Percentiles rank a stretch among this genome's conserved stretches.
Evolutionary conservation across 2,329 filamentous ascomycete genomes (phyloP).

Genomic region (Nemania sp.): DNA sequence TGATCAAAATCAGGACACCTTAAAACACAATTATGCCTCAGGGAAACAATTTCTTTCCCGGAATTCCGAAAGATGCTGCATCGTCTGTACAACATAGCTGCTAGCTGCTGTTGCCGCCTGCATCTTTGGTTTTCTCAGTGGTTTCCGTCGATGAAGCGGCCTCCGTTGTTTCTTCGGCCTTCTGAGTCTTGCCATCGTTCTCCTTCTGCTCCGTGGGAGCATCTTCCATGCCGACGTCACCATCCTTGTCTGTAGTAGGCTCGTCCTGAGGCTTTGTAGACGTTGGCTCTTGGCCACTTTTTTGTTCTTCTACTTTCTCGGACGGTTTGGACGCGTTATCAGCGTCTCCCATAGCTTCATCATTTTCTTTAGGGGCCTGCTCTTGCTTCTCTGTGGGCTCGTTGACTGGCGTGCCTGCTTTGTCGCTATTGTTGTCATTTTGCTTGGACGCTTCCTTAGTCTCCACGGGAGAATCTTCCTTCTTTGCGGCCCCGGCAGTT

Average conservation of each 20-base stretch:
- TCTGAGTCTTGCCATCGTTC: constrained; percentile 39
- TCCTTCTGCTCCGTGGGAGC: constrained; percentile 42
- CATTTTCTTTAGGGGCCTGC: constrained; percentile 25
- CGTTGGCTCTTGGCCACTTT: constrained; percentile 31
- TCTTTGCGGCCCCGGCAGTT: constrained; percentile 27
- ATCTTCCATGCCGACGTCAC: constrained; percentile 56
- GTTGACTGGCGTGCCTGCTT: constrained; percentile 16
- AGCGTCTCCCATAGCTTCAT: constrained; percentile 36
- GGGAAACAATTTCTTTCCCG: background rate
- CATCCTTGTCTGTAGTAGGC: constrained; percentile 49
- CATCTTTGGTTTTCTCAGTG: constrained; percentile 22
- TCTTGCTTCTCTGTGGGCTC: constrained; percentile 21
- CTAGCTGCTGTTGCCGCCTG: constrained; percentile 18
- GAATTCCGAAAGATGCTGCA: constrained; percentile 2
- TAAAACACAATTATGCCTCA: constrained; percentile 15
- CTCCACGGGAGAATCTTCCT: constrained; percentile 32
- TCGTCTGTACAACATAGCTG: background rate
- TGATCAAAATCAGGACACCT: constrained; percentile 19
- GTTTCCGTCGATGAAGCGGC: constrained; percentile 14
- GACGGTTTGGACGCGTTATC: constrained; percentile 21
- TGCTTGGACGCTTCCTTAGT: constrained; percentile 40
- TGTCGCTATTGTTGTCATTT: constrained; percentile 24
- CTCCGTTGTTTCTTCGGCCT: constrained; percentile 25
- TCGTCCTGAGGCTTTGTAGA: constrained; percentile 29
- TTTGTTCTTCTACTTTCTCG: constrained; percentile 29